These are phyloP conservation scores for Fusarium sp. DNA, from an alignment of 2,329 filamentous ascomycete genomes.

Conservation along the genomic window DNA sequence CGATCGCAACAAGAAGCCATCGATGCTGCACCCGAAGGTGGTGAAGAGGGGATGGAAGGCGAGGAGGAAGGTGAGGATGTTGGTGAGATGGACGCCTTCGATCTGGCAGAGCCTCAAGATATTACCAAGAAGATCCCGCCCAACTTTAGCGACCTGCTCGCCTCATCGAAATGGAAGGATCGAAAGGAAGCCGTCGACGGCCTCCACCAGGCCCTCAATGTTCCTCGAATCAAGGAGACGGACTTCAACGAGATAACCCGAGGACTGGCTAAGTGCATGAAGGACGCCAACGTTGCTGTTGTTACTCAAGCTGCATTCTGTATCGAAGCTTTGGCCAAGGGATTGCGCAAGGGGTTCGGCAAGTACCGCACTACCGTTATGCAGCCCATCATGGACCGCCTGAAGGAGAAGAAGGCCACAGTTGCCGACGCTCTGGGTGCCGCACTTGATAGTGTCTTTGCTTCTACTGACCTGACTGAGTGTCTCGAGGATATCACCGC, in stretches of 20 bases:
- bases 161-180: slow-evolving; percentile 98
- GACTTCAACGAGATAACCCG: slow-evolving; percentile 87
- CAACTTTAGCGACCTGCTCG: slow-evolving; percentile 84
- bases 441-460: slow-evolving; percentile 79
- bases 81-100: slow-evolving; percentile 81
- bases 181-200: slow-evolving; percentile 93
- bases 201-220: slow-evolving; percentile 79
- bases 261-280: slow-evolving; percentile 94
- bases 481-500: slow-evolving; percentile 91
- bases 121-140: slow-evolving; percentile 83
- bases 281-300: slow-evolving; percentile 96
- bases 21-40: slow-evolving; percentile 73
- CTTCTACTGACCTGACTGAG: slow-evolving; percentile 79
- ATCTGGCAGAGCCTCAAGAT: slow-evolving; percentile 88
- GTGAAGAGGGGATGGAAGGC: slow-evolving; percentile 67
- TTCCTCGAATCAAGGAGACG: slow-evolving; percentile 91
- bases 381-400: slow-evolving; percentile 89
- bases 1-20: slow-evolving; percentile 89
- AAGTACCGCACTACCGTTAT: slow-evolving; percentile 87
- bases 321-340: slow-evolving; percentile 88
- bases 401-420: slow-evolving; percentile 96
- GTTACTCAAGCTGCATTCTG: slow-evolving; percentile 94
- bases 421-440: slow-evolving; percentile 89
- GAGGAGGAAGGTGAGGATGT: slow-evolving; percentile 64
- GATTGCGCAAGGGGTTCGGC: slow-evolving; percentile 79